These are phyloP conservation scores for Drechmeria coniospora DNA, from an alignment of 2,329 filamentous ascomycete genomes.

Conservation along the genomic window DNA sequence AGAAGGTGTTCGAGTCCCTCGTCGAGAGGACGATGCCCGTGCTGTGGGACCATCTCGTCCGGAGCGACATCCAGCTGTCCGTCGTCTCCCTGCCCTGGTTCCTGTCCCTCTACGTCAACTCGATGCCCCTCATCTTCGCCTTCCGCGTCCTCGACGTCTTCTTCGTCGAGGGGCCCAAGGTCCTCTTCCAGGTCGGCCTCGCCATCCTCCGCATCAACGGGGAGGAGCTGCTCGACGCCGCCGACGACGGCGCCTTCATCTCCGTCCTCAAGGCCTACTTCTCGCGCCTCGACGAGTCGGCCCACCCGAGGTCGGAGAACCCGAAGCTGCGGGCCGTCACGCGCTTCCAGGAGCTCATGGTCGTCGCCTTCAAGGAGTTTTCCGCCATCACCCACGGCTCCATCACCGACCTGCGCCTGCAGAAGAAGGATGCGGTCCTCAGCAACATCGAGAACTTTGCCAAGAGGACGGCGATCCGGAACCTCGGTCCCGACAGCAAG, in stretches of 20 bases:
- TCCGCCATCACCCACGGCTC: slow-evolving; percentile 86
- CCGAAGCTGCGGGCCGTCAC: slow-evolving; percentile 88
- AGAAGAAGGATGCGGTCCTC: slow-evolving; percentile 87
- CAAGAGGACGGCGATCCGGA: slow-evolving; percentile 89
- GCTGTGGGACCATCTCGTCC: slow-evolving; percentile 94
- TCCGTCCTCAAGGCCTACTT: slow-evolving; percentile 94
- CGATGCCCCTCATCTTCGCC: slow-evolving; percentile 95
- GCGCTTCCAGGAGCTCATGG: slow-evolving; percentile 95
- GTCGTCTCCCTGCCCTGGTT: slow-evolving; percentile 98
- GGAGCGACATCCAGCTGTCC: slow-evolving; percentile 90
- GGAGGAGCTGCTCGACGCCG: slow-evolving; percentile 82
- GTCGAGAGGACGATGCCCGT: slow-evolving; percentile 99
- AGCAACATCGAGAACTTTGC: slow-evolving; percentile 96
- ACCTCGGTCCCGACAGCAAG: slow-evolving; percentile 92
- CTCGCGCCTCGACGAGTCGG: slow-evolving; percentile 80
- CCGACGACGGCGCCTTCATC: slow-evolving; percentile 93
- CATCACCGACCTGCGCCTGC: slow-evolving; percentile 74
- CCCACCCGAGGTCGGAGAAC: slow-evolving; percentile 90
- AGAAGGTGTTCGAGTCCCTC: slow-evolving; percentile 91
- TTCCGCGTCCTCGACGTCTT: slow-evolving; percentile 96
- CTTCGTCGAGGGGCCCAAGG: slow-evolving; percentile 94
- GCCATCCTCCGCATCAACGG: slow-evolving; percentile 97
- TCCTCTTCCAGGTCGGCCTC: slow-evolving; percentile 88
- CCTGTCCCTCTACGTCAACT: slow-evolving; percentile 95
- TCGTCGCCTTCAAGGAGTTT: slow-evolving; percentile 97